phyloP scores from a whole-genome alignment of 768 basidiomycete species.

The Fomitopsis pulvina region DNA sequence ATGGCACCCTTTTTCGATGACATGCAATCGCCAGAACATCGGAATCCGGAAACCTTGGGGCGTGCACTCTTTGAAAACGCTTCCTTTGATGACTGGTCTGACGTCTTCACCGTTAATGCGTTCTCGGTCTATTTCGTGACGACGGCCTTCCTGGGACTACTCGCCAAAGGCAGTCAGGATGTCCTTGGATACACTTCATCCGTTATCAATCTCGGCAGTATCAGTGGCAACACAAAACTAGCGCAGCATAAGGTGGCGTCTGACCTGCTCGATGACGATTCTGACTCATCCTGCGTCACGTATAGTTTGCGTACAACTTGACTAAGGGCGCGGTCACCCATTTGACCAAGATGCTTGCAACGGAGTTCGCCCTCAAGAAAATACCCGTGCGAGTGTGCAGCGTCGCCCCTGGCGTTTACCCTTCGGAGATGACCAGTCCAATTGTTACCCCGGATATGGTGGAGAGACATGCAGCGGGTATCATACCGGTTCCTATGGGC shows the following conservation, averaged over 20 bases:
- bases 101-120: constrained; percentile 60
- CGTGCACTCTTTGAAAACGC: constrained; percentile 64
- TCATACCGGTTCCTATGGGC: constrained; percentile 54
- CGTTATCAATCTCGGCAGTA: constrained; percentile 73
- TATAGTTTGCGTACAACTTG: constrained; percentile 76
- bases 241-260: constrained; percentile 67
- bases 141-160: constrained; percentile 67
- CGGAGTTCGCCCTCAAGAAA: constrained; percentile 64
- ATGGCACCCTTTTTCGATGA: constrained; percentile 50
- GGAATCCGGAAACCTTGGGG: constrained; percentile 59
- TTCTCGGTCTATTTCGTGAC: constrained; percentile 77
- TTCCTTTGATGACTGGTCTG: constrained; percentile 53
- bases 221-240: constrained; percentile 64
- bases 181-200: constrained; percentile 50
- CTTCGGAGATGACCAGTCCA: constrained; percentile 64
- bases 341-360: constrained; percentile 67
- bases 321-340: constrained; percentile 74
- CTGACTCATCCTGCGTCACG: not conserved
- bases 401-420: constrained; percentile 71
- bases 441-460: constrained; percentile 35
- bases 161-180: constrained; percentile 66
- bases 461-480: constrained; percentile 50
- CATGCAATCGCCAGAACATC: constrained; percentile 47
- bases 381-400: constrained; percentile 66
- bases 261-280: not conserved